Conservation (phyloP, 2,329 filamentous ascomycete species). For the Colletotrichum liaoningense region DNA sequence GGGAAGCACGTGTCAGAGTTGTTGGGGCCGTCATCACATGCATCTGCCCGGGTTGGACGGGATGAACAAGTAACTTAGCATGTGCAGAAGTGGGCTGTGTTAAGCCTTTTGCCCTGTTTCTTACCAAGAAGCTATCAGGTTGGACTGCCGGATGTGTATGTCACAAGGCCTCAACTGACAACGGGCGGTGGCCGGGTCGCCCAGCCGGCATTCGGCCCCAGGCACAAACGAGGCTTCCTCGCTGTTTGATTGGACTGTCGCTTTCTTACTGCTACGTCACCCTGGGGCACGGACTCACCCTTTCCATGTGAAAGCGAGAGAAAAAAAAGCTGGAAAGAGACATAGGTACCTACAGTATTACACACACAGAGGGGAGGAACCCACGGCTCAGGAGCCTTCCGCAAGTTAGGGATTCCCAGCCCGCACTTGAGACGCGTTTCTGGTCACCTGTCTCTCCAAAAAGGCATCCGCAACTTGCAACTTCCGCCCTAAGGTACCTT, state of each 20-base stretch:
- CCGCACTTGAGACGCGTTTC: constrained; percentile 2
- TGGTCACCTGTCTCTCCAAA: neutral
- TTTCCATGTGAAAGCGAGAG: constrained; percentile 30
- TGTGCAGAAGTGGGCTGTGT: neutral
- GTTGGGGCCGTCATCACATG: constrained; percentile 35
- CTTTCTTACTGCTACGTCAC: constrained; percentile 18
- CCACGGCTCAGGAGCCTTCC: neutral
- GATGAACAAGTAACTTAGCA: constrained; percentile 28
- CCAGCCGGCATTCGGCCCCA: constrained; percentile 35
- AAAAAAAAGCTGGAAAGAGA: too few species aligned
- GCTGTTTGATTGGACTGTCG: neutral
- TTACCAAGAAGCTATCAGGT: neutral
- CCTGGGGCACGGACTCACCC: constrained; percentile 16
- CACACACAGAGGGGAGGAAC: neutral
- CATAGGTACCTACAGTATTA: too few species aligned
- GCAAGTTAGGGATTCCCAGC: constrained; percentile 1
- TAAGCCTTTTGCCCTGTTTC: neutral
- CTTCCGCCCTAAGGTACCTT: too few species aligned
- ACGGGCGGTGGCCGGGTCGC: constrained; percentile 22
- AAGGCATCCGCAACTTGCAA: neutral
- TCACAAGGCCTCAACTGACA: constrained; percentile 11
- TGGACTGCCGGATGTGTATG: neutral
- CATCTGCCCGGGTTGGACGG: constrained; percentile 23
- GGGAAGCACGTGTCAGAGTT: constrained; percentile 37
- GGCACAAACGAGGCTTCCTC: constrained; percentile 16